These are phyloP conservation scores for Aspergillus fumigatus DNA, from an alignment of 2,329 filamentous ascomycete species.

Conservation along the genomic window DNA sequence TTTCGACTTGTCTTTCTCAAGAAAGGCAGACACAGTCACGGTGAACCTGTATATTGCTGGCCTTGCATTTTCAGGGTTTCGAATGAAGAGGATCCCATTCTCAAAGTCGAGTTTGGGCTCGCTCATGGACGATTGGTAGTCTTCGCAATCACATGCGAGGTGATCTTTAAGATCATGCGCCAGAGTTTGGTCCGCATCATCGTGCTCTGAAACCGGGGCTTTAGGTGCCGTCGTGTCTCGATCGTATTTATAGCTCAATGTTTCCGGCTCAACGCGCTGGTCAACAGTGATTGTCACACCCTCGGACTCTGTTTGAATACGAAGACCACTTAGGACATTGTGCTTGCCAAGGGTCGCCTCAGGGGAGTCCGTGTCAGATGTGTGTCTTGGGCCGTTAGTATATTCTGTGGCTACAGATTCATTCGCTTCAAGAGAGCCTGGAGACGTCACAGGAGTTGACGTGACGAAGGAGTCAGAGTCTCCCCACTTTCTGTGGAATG, in stretches of 20 bases:
- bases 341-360: neutral
- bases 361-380: neutral
- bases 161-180: neutral
- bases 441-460: neutral
- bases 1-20: slow-evolving; percentile 14
- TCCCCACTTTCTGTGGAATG: neutral
- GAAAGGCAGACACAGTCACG: slow-evolving; percentile 14
- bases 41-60: slow-evolving; percentile 17
- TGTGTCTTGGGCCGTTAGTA: neutral
- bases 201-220: neutral
- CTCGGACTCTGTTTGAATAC: neutral
- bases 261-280: neutral
- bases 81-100: slow-evolving; percentile 17
- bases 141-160: neutral
- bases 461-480: neutral
- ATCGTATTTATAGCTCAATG: neutral
- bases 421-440: neutral
- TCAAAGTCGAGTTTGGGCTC: slow-evolving; percentile 13
- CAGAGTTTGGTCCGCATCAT: neutral
- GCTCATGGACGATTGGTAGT: neutral
- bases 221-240: neutral
- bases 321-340: neutral
- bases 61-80: slow-evolving; percentile 8
- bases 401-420: neutral
- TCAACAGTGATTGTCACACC: neutral